Conservation (phyloP, 139 green algal genomes). For the Haematococcus lacustris region DNA sequence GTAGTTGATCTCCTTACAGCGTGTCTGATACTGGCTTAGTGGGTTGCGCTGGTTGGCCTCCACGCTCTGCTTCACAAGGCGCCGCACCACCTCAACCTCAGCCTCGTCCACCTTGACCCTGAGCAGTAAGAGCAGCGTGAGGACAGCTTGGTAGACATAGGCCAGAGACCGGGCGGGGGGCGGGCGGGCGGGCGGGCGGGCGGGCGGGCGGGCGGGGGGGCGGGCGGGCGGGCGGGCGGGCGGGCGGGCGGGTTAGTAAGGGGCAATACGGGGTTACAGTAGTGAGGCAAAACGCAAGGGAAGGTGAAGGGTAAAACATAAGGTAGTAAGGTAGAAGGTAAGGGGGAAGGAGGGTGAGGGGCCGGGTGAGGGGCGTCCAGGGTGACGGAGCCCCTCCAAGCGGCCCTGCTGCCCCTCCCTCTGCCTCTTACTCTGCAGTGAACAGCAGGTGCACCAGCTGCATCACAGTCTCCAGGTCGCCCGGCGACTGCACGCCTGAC, state of each 20-base stretch:
- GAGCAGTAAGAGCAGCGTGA: too few species aligned
- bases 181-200: neutral
- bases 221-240: neutral
- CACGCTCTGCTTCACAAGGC: conserved; percentile 42
- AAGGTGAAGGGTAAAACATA: too few species aligned
- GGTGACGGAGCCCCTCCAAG: too few species aligned
- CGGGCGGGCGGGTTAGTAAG: too few species aligned
- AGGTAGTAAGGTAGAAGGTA: too few species aligned
- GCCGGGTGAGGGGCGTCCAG: too few species aligned
- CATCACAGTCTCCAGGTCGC: conserved; percentile 65
- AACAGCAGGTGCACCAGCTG: conserved; percentile 80
- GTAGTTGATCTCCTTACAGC: conserved; percentile 64
- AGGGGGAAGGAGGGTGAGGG: too few species aligned
- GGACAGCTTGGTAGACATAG: too few species aligned
- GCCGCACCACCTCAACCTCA: conserved; percentile 29
- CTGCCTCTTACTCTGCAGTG: conserved; percentile 30
- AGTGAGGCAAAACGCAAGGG: too few species aligned
- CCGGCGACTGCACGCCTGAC: conserved; percentile 50
- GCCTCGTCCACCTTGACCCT: conserved; percentile 27
- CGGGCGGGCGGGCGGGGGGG: neutral
- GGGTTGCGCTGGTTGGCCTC: conserved; percentile 57
- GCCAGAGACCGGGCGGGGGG: neutral
- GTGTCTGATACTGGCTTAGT: conserved; percentile 39
- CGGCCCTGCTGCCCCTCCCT: too few species aligned
- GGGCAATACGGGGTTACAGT: too few species aligned